Evolutionary conservation across 1,284 basidiomycete species (phyloP), one percentile per base, ranked within the genome.

Genomic region (Exobasidium cylindrosporum): DNA sequence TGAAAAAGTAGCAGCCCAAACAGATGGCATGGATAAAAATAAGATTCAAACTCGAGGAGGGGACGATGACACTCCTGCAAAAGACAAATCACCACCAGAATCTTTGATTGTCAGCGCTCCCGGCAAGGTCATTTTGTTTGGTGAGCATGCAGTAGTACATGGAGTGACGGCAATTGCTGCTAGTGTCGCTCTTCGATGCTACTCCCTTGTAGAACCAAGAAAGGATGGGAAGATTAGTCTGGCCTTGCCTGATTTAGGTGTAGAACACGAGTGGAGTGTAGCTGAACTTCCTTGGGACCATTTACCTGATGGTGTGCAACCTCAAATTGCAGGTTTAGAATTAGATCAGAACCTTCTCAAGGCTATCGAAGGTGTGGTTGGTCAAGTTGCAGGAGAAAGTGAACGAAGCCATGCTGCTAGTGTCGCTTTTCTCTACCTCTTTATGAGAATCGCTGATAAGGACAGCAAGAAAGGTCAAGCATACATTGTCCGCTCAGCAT

Each of bases 121-220:
- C 5, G 96, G 96, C 49, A 99, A 99, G 81, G 91, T 98, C 66
- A 98, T 99, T 70, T 82, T 99, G 62, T 98, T 98, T 72, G 96
- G 96, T 58, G 96, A 99, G 82, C 96, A 99, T 82, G 96, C 96
- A 17, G 96, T 99, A 58, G 96, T 99, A 24, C 90, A 98, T 80
- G 96, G 96, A 60, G 90, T 94, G 59, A 96, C 93, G 62, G 96
- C 96, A 4, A 87, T 99, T 55, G 96, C 95, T 10, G 94, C 92
- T 26, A 89, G 92, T 10, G 90, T 98, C 31, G 92, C 95, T 79
- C 87, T 98, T 63, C 89, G 96, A 56, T 98, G 95, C 82, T 99
- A 93, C 81, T 91, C 89, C 7, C 85, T 92, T 58, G 85, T 89
- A 45, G 86, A 88, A 7, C 88, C 90, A 13, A 87, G 89, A 60